These are phyloP conservation scores for Zymoseptoria tritici DNA, from an alignment of 2,329 filamentous ascomycete species.

Conservation along the genomic window DNA sequence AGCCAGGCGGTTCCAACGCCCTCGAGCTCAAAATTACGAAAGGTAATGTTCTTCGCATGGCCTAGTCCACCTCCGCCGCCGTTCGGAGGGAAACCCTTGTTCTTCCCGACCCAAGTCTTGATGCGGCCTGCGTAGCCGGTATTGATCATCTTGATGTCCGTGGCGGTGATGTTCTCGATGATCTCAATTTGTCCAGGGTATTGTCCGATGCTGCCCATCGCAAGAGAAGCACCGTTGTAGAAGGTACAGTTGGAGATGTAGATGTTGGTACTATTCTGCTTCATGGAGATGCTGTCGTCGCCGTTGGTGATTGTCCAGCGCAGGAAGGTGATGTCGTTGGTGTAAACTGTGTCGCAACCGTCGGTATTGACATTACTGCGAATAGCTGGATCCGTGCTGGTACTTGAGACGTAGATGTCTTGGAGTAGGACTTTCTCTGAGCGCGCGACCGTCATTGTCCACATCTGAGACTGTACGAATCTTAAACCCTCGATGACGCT, in stretches of 20 bases:
- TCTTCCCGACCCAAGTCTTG: conserved; percentile 51
- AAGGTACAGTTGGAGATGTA: conserved; percentile 44
- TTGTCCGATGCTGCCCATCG: conserved; percentile 54
- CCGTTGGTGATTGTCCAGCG: conserved; percentile 47
- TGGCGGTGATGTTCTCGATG: conserved; percentile 43
- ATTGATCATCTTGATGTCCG: conserved; percentile 38
- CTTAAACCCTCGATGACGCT: conserved; percentile 42
- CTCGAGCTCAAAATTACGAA: conserved; percentile 27
- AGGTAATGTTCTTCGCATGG: conserved; percentile 31
- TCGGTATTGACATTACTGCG: conserved; percentile 38
- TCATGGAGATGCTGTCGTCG: conserved; percentile 48
- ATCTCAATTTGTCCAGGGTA: conserved; percentile 43
- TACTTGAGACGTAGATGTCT: conserved; percentile 49
- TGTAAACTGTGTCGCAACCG: conserved; percentile 48
- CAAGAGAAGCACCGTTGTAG: conserved; percentile 46
- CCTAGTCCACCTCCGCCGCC: conserved; percentile 52
- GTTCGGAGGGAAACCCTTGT: conserved; percentile 45
- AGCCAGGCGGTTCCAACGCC: conserved; percentile 17
- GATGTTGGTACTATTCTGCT: conserved; percentile 52
- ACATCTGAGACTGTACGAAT: conserved; percentile 55
- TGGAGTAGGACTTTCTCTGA: conserved; percentile 42
- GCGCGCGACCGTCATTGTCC: conserved; percentile 46
- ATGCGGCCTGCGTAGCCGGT: conserved; percentile 26
- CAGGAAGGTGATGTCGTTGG: conserved; percentile 45
- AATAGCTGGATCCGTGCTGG: conserved; percentile 35